Evolutionary conservation across 2,329 filamentous ascomycete genomes (phyloP), one percentile per base, ranked within the genome.

Genomic region (Fusarium dlaminii): DNA sequence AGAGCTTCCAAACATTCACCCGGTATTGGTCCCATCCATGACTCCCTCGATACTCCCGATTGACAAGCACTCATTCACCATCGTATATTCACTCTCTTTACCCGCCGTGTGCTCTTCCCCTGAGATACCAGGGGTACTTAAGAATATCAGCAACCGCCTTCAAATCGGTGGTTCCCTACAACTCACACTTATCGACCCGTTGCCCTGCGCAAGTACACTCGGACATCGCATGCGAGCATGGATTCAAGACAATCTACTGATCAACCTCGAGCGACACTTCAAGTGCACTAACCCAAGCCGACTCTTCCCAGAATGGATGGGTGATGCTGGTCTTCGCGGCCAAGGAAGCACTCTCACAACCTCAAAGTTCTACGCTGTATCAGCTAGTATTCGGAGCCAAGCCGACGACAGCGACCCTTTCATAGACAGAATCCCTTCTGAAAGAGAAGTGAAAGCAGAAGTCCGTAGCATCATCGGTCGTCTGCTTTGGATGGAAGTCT

Each of bases 111-210:
- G 91, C 37, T 83, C 89, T 2, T 88, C 88, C 0, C 82, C 87
- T 0, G 88, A 90, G 18, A 86, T 93, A 1, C 88, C 89, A 0
- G 79, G 81, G 5, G 80, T 92, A 3, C 84, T 93, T 22, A 84
- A 84, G 60, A 88, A 88, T 68, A 87, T 91, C 72, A 84, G 89
- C 77, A 86, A 86, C 30, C 86, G 87, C 37, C 84, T 93, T 6
- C 82, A 85, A 8, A 84, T 86, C 0, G 86, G 86, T 1, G 90
- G 91, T 3, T 82, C 84, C 27, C 79, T 93, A 18, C 87, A 91
- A 66, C 80, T 93, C 22, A 87, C 87, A 0, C 81, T 93, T 24
- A 88, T 93, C 71, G 90, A 93, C 65, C 90, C 91, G 0, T 82
- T 88, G 13, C 92, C 92, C 0, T 83, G 87, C 2, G 82, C 87